phyloP scores from a whole-genome alignment of 495 filamentous ascomycete genomes.

The Penicillium bialowiezense region DNA sequence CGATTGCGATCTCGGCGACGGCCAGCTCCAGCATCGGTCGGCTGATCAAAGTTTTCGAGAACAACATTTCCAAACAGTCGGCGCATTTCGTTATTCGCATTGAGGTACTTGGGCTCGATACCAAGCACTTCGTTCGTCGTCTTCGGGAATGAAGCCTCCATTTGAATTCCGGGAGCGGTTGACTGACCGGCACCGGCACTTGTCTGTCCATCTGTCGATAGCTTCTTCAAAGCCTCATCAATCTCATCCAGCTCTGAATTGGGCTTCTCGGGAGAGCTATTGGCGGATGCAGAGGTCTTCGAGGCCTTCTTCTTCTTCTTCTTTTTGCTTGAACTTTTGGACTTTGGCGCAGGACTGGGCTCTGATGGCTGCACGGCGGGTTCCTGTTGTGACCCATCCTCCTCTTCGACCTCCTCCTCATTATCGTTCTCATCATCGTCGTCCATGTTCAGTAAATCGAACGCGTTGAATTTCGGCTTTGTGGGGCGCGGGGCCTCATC shows the following conservation, averaged over 20 bases:
- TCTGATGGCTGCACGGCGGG: constrained; percentile 16
- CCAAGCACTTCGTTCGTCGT: constrained; percentile 57
- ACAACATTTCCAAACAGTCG: constrained; percentile 83
- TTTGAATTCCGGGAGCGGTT: constrained; percentile 25
- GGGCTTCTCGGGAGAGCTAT: constrained; percentile 9
- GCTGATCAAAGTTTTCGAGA: constrained; percentile 59
- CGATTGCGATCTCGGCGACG: constrained; percentile 52
- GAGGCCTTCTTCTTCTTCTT: constrained; percentile 42
- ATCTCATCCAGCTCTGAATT: constrained; percentile 69
- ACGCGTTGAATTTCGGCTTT: constrained; percentile 48
- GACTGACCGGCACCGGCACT: constrained; percentile 15
- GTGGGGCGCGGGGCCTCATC: constrained; percentile 35
- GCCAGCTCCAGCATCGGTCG: constrained; percentile 49
- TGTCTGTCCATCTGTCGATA: constrained; percentile 39
- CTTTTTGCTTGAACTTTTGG: constrained; percentile 50
- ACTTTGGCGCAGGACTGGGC: constrained; percentile 16
- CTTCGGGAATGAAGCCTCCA: constrained; percentile 41
- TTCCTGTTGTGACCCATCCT: constrained; percentile 27
- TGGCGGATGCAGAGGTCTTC: constrained; percentile 16
- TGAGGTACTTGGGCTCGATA: constrained; percentile 76
- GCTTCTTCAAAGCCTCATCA: constrained; percentile 69
- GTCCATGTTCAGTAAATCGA: constrained; percentile 51
- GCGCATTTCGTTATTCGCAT: constrained; percentile 90
- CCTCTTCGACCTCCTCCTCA: constrained; percentile 39
- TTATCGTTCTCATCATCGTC: constrained; percentile 66